Percentiles rank a stretch among this genome's conserved stretches.
phyloP scores from a whole-genome alignment of 192 early-diverging fungal genomes.

The Dimargaris xerosporica region DNA sequence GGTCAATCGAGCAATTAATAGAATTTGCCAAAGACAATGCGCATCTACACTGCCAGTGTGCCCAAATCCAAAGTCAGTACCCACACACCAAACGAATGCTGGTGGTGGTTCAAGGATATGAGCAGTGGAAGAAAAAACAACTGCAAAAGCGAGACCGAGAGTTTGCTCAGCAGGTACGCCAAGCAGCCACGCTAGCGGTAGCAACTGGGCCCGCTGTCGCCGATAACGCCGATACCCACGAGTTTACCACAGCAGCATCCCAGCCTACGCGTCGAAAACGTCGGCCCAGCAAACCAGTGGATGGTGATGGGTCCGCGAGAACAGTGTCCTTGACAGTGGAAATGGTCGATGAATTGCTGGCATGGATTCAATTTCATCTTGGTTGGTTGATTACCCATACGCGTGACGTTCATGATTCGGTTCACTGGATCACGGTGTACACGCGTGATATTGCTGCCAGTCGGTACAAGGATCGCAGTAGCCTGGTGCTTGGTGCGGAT shows the following conservation, averaged over 20 bases:
- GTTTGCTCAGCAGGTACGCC: conserved; percentile 8
- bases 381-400: conserved; percentile 9
- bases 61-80: background rate
- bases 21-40: background rate
- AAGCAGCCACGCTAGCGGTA: background rate
- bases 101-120: conserved; percentile 3
- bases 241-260: background rate
- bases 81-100: background rate
- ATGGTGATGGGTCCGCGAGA: background rate
- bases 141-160: conserved; percentile 2
- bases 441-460: conserved; percentile 7
- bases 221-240: background rate
- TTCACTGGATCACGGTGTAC: conserved; percentile 9
- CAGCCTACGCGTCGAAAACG: conserved; percentile 1
- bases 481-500: background rate
- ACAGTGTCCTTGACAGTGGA: background rate
- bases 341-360: background rate
- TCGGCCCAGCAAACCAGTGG: background rate
- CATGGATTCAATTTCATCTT: background rate
- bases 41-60: background rate
- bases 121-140: background rate
- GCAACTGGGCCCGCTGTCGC: background rate
- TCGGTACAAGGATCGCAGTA: conserved; percentile 11
- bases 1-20: background rate
- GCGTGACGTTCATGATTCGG: background rate